Evolutionary conservation across 148 eudicot genomes (phyloP).

Genomic region (Nyssa sinensis): DNA sequence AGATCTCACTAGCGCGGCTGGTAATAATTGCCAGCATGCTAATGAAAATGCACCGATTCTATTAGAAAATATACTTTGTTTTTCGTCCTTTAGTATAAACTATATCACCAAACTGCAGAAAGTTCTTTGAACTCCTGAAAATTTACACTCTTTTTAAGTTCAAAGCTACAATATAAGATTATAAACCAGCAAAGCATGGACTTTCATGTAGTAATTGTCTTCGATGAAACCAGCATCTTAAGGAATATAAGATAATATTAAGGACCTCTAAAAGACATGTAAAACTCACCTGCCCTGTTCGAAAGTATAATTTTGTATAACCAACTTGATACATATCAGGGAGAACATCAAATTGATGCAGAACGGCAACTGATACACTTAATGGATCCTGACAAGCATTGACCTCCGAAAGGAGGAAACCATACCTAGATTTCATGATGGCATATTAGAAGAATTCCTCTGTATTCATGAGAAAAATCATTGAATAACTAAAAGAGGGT

Average conservation of each 20-base stretch:
- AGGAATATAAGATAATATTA: background rate
- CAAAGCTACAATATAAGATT: background rate
- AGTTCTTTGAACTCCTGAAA: background rate
- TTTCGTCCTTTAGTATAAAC: background rate
- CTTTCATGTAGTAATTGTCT: background rate
- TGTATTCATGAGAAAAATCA: background rate
- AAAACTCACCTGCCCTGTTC: conserved; percentile 76
- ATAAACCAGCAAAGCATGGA: background rate
- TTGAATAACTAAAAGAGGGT: conserved; percentile 17
- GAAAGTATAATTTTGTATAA: conserved; percentile 77
- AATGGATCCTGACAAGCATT: conserved; percentile 63
- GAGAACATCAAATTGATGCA: conserved; percentile 74
- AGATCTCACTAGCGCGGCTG: background rate
- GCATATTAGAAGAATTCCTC: conserved; percentile 9
- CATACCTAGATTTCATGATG: conserved; percentile 57
- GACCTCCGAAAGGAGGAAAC: conserved; percentile 62
- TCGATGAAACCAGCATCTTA: background rate
- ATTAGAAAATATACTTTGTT: too few relatives aligned
- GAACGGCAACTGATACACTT: conserved; percentile 69
- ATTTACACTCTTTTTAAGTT: background rate
- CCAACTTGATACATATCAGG: conserved; percentile 97
- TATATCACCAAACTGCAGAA: background rate
- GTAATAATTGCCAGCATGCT: background rate
- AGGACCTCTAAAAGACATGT: background rate
- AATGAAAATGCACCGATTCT: conserved; percentile 2